phyloP scores from a whole-genome alignment of 129 eudicot species.

The Chrysanthemum makinoi region DNA sequence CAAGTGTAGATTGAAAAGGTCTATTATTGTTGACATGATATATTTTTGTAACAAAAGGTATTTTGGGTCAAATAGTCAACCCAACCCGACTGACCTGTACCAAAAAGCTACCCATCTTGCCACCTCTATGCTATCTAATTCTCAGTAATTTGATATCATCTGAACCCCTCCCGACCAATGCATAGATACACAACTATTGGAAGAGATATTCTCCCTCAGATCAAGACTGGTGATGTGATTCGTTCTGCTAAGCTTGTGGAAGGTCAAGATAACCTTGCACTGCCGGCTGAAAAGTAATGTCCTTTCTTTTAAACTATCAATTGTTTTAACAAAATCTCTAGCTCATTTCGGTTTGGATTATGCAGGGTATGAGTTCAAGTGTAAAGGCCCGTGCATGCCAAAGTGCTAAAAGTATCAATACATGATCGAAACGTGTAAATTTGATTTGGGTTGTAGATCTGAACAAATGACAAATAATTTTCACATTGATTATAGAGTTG shows the following conservation, averaged over 20 bases:
- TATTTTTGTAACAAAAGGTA: neutral
- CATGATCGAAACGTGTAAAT: neutral
- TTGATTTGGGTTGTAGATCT: neutral
- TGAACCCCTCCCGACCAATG: neutral
- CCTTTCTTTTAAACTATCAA: neutral
- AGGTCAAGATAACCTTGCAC: constrained; percentile 82
- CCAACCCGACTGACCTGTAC: neutral
- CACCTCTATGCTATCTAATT: neutral
- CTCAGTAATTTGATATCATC: neutral
- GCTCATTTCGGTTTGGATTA: constrained; percentile 10
- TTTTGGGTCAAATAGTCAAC: neutral
- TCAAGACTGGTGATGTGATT: constrained; percentile 81
- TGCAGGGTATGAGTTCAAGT: constrained; percentile 27
- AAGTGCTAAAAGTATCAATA: neutral
- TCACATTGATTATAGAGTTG: constrained; percentile 26
- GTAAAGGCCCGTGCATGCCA: constrained; percentile 14
- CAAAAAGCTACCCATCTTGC: neutral
- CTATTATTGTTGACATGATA: neutral
- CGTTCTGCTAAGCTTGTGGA: constrained; percentile 82
- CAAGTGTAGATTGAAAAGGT: neutral
- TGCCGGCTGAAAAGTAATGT: constrained; percentile 54
- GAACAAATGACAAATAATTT: neutral
- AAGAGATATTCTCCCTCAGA: constrained; percentile 80
- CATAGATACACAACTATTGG: constrained; percentile 73
- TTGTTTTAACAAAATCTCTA: neutral